These are phyloP conservation scores for Ustilago trichophora DNA, from an alignment of 1,284 basidiomycete species.

Conservation along the genomic window DNA sequence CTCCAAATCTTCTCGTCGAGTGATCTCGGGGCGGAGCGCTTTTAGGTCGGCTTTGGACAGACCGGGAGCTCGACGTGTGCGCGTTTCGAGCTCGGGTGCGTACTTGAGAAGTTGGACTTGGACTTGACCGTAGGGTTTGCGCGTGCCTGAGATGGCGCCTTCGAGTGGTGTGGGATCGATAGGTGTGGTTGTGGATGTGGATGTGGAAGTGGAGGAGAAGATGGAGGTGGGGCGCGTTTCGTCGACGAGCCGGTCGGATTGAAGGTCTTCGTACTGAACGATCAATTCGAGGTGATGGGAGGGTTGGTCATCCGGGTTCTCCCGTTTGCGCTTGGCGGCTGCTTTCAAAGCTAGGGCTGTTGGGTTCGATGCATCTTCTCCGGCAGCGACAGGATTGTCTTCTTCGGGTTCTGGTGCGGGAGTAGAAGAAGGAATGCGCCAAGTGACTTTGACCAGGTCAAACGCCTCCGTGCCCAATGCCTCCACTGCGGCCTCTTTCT, in stretches of 20 bases:
- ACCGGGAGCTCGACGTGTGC: constrained; percentile 28
- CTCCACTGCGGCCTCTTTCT: constrained; percentile 7
- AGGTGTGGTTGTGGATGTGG: background rate
- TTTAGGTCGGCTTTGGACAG: constrained; percentile 28
- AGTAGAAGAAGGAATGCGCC: constrained; percentile 31
- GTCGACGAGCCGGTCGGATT: constrained; percentile 40
- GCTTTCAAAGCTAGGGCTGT: constrained; percentile 14
- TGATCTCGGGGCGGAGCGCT: constrained; percentile 18
- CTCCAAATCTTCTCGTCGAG: constrained; percentile 35
- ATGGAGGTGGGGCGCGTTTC: constrained; percentile 21
- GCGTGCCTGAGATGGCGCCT: constrained; percentile 10
- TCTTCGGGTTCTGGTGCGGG: background rate
- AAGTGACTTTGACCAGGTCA: constrained; percentile 44
- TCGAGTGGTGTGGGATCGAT: background rate
- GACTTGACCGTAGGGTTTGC: constrained; percentile 27
- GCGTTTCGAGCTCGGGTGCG: constrained; percentile 29
- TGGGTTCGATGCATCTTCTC: constrained; percentile 8
- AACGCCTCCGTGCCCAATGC: constrained; percentile 44
- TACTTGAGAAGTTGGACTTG: constrained; percentile 35
- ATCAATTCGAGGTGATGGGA: constrained; percentile 28
- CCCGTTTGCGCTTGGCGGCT: constrained; percentile 20
- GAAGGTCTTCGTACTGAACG: constrained; percentile 39
- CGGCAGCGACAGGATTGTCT: background rate
- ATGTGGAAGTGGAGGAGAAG: constrained; percentile 2
- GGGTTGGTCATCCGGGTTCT: constrained; percentile 21